Evolutionary conservation across 2,329 filamentous ascomycete species (phyloP), one percentile per base, ranked within the genome.

Genomic region (Penicillium expansum): DNA sequence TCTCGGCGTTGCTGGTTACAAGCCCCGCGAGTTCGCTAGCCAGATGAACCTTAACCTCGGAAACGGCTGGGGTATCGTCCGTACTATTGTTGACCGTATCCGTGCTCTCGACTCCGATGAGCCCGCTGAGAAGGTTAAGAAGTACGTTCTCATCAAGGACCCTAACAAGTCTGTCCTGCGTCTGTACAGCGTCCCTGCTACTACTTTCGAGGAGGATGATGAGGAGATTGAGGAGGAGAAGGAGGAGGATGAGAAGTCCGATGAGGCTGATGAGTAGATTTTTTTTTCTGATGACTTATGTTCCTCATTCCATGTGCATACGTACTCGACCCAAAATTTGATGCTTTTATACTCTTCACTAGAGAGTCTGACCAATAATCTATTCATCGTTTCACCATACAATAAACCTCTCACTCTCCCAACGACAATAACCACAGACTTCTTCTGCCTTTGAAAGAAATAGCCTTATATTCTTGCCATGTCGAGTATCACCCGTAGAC

Each of bases 1-100:
- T 64, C 86, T 99, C 51, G 94, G 94, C 68, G 94, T 99, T 56
- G 84, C 97, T 32, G 92, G 92, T 77, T 97, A 96, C 88, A 99
- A 99, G 83, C 94, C 94, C 37, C 88, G 90, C 69, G 95, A 99
- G 74, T 97, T 99, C 68, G 94, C 94, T 62, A 84, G 85, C 71
- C 94, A 99, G 83, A 99, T 99, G 94, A 97, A 97, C 80, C 79
- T 99, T 70, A 95, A 92, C 70, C 84, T 97, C 56, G 90, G 89
- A 79, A 99, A 99, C 79, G 94, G 94, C 62, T 99, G 94, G 94
- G 94, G 94, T 76, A 97, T 99, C 65, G 94, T 99, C 58, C 91
- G 94, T 65, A 99, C 94, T 49, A 97, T 99, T 71, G 91, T 91
- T 68, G 94, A 99, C 77, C 95, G 97, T 51, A 76, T 79, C 56